Conservation (phyloP, 768 basidiomycete species). For the Lyophyllum semitale region DNA sequence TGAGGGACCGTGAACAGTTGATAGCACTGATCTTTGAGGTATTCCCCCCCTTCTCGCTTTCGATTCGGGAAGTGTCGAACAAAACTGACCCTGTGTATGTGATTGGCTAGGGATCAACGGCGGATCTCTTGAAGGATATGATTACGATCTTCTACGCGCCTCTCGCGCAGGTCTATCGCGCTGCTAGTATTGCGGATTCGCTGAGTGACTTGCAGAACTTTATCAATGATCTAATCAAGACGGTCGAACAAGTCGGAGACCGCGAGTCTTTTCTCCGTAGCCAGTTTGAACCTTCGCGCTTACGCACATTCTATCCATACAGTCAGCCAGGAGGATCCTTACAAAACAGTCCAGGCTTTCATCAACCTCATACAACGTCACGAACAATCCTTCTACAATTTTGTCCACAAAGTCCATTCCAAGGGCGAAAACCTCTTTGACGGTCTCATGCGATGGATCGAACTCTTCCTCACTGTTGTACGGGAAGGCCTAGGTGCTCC, state of each 20-base stretch:
- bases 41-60: not conserved
- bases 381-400: slow-evolving; percentile 93
- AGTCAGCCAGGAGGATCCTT: slow-evolving; percentile 87
- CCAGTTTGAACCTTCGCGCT: slow-evolving; percentile 1
- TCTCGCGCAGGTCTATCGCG: slow-evolving; percentile 94
- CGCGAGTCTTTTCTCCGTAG: slow-evolving; percentile 48
- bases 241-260: slow-evolving; percentile 90
- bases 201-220: slow-evolving; percentile 90
- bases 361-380: slow-evolving; percentile 93
- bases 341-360: slow-evolving; percentile 86
- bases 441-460: slow-evolving; percentile 94
- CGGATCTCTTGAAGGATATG: slow-evolving; percentile 95
- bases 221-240: slow-evolving; percentile 91
- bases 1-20: slow-evolving; percentile 88
- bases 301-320: not conserved
- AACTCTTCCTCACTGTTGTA: slow-evolving; percentile 87
- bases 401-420: slow-evolving; percentile 98
- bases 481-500: slow-evolving; percentile 82
- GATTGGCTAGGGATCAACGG: slow-evolving; percentile 78
- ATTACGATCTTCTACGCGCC: slow-evolving; percentile 99
- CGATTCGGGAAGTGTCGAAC: not conserved
- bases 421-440: slow-evolving; percentile 95
- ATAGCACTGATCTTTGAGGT: slow-evolving; percentile 96
- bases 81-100: not conserved
- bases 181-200: slow-evolving; percentile 95